Percentiles rank a stretch among this genome's conserved stretches.
Evolutionary conservation across 352 stramenopile genomes (phyloP).

Genomic region (Pythium dissimile): DNA sequence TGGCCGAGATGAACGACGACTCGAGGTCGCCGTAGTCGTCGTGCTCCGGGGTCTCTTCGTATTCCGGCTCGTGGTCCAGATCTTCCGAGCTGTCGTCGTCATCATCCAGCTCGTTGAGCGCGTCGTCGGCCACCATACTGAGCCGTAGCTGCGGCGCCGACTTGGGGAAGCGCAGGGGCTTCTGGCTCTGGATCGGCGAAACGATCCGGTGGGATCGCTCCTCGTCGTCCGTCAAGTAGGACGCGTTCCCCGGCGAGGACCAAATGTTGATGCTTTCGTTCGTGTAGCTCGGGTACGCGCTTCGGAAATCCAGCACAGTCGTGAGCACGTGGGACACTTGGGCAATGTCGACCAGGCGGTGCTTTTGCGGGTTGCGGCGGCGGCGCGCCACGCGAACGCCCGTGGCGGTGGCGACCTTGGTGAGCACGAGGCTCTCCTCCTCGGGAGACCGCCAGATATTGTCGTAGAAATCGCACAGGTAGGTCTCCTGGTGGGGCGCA

Average conservation of each 20-base stretch:
- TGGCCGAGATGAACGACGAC: constrained; percentile 8
- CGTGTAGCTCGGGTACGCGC: constrained; percentile 39
- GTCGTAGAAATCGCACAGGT: constrained; percentile 31
- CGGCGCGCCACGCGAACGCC: constrained; percentile 19
- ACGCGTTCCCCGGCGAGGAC: constrained; percentile 28
- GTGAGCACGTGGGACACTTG: constrained; percentile 75
- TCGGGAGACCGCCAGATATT: constrained; percentile 28
- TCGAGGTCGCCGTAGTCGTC: constrained; percentile 5
- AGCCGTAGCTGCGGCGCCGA: constrained; percentile 22
- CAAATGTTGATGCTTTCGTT: constrained; percentile 56
- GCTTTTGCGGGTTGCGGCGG: constrained; percentile 14
- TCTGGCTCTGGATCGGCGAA: constrained; percentile 25
- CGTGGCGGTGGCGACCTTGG: constrained; percentile 15
- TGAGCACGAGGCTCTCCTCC: constrained; percentile 11
- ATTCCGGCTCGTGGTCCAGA: neutral
- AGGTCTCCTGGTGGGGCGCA: constrained; percentile 3
- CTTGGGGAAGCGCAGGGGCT: constrained; percentile 19
- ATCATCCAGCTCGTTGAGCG: constrained; percentile 2
- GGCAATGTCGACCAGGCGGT: constrained; percentile 41
- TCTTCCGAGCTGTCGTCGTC: constrained; percentile 11
- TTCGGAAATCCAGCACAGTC: constrained; percentile 63
- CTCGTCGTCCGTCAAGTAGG: neutral
- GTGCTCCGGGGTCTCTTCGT: constrained; percentile 4
- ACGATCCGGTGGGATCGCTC: constrained; percentile 13
- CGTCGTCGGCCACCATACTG: constrained; percentile 15